Base-by-base conservation (phyloP, 1,284 basidiomycete genomes). In the Schizophyllum amplum region DNA sequence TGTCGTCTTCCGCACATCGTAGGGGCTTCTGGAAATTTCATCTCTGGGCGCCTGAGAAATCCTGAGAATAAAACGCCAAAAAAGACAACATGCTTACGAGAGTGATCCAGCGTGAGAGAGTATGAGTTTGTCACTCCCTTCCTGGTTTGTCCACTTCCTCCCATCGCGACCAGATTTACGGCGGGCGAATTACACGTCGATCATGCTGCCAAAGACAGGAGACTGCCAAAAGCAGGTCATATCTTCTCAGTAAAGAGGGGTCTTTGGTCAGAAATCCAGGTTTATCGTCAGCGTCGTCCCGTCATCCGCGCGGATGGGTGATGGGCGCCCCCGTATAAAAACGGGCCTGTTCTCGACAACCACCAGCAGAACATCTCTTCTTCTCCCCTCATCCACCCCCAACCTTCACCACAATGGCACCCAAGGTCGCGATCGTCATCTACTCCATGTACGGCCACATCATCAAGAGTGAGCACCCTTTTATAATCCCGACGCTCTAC, bases 381-480 rank as follows among this genome's bases (percentile, higher is more conserved):
- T 42, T 42, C 27, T 42, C 17, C 4, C 33, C 17, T 2, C 7
- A 3, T 42, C 17, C 33, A 42, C 17, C 33, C 7, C 33, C 33
- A 33, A 33, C 27, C 27, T 6, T 13, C 27, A 5, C 13, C 27
- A 33, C 56, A 27, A 72, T 70, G 70, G 53, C 69, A 24, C 85
- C 87, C 52, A 83, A 81, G 67, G 77, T 92, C 66, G 90, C 87
- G 58, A 90, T 93, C 66, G 71, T 90, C 66, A 86, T 91, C 76
- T 93, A 94, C 77, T 76, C 85, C 58, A 80, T 89, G 72, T 92
- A 89, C 69, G 89, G 89, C 63, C 92, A 94, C 72, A 81, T 92
- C 68, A 77, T 77, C 64, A 81, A 79, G 66, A 53, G 87, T 90
- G 67, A 54, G 85, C 79, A 50, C 25, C 54, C 48, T 55, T 2